phyloP scores from a whole-genome alignment of 2,329 filamentous ascomycete genomes.

The Dryadomyces sulphureus region DNA sequence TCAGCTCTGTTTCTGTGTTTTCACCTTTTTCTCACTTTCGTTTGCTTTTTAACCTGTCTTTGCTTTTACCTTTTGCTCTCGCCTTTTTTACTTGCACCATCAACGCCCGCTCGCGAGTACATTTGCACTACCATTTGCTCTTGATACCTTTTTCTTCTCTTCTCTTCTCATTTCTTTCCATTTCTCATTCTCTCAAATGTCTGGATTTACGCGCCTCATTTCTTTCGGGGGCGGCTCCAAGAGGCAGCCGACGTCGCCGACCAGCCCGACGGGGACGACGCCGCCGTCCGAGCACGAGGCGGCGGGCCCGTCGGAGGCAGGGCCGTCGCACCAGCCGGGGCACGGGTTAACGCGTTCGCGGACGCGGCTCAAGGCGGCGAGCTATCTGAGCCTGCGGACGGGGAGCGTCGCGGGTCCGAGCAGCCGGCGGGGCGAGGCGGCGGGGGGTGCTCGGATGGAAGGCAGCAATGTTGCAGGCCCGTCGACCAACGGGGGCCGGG shows the following conservation, averaged over 20 bases:
- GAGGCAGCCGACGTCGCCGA: neutral
- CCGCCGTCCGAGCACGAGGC: neutral
- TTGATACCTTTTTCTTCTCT: neutral
- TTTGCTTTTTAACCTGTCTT: neutral
- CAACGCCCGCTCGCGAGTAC: too few species aligned
- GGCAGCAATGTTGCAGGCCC: too few species aligned
- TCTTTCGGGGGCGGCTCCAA: neutral
- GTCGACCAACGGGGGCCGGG: too few species aligned
- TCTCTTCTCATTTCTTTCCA: neutral
- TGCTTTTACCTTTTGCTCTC: too few species aligned
- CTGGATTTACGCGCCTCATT: neutral
- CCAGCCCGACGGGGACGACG: neutral
- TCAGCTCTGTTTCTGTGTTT: neutral
- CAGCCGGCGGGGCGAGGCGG: too few species aligned
- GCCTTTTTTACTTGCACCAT: too few species aligned
- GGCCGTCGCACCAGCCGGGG: neutral
- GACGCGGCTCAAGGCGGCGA: slow-evolving; percentile 9
- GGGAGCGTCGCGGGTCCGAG: too few species aligned
- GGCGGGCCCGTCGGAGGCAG: neutral
- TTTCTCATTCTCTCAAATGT: neutral
- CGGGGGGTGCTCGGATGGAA: too few species aligned
- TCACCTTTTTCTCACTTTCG: neutral
- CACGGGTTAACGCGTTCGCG: neutral
- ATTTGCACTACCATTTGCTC: too few species aligned
- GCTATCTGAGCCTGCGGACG: slow-evolving; percentile 11